These are phyloP conservation scores for Magnusiomyces ingens DNA, from an alignment of 1,139 yeast genomes.

Conservation along the genomic window DNA sequence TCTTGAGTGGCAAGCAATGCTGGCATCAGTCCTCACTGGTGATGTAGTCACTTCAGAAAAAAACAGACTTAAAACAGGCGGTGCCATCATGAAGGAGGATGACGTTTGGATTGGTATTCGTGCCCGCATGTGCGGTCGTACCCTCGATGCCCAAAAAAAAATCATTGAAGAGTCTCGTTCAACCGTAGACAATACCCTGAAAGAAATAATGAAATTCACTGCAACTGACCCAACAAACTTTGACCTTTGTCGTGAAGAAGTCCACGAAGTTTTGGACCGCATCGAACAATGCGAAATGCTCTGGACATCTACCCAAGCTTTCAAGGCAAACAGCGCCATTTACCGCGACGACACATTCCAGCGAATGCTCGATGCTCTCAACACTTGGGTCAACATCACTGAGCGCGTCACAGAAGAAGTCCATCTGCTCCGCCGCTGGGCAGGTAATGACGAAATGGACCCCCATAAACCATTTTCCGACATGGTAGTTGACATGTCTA, in stretches of 20 bases:
- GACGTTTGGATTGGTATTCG: slow-evolving; percentile 75
- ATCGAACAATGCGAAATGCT: slow-evolving; percentile 66
- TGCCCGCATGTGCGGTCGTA: slow-evolving; percentile 75
- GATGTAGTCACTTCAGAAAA: slow-evolving; percentile 91
- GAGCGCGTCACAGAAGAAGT: slow-evolving; percentile 59
- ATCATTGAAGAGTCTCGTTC: slow-evolving; percentile 67
- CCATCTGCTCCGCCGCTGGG: slow-evolving; percentile 54
- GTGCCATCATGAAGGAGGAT: slow-evolving; percentile 40
- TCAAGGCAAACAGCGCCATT: slow-evolving; percentile 71
- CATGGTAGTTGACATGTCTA: slow-evolving; percentile 15
- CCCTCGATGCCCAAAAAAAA: slow-evolving; percentile 72
- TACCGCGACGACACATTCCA: slow-evolving; percentile 61
- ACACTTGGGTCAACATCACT: slow-evolving; percentile 77
- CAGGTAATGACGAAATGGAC: slow-evolving; percentile 76
- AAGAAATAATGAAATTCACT: slow-evolving; percentile 62
- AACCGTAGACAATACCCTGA: slow-evolving; percentile 64
- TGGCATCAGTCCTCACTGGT: slow-evolving; percentile 83
- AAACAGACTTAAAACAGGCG: slow-evolving; percentile 56
- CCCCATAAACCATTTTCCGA: slow-evolving; percentile 35
- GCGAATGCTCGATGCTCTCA: slow-evolving; percentile 64
- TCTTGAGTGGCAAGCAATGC: slow-evolving; percentile 94
- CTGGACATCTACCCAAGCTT: slow-evolving; percentile 75
- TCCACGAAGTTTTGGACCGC: slow-evolving; percentile 49
- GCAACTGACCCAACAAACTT: slow-evolving; percentile 32
- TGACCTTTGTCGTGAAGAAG: slow-evolving; percentile 39